Base-by-base conservation (phyloP, 2,329 filamentous ascomycete species). In the Trichoderma simmonsii region DNA sequence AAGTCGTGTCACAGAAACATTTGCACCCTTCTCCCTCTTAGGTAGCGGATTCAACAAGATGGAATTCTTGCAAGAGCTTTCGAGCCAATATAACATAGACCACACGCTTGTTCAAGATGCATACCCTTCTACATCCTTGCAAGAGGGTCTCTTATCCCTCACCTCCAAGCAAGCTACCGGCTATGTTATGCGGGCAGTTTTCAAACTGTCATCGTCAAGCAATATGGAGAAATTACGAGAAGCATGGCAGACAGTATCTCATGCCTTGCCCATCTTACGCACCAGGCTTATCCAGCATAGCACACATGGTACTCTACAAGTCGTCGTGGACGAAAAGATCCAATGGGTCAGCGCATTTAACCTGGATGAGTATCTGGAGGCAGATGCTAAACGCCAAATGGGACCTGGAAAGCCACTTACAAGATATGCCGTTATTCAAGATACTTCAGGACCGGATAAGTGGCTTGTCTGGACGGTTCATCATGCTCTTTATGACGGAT, bases 401-500 rank as follows among this genome's bases (percentile, higher is more conserved):
- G 78, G 79, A 6, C 78, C 85, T 1, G 83, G 83, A 6, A 80
- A 77, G 56, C 79, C 81, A 1, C 77, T 86, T 3, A 80, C 82
- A 6, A 80, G 84, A 6, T 85, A 82, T 69, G 82, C 80, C 5
- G 76, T 85, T 15, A 74, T 85, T 6, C 64, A 75, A 3, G 77
- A 80, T 30, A 75, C 77, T 7, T 72, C 43, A 78, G 76, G 67
- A 71, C 77, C 11, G 77, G 82, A 71, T 82, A 86, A 72, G 80
- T 86, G 28, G 77, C 84, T 74, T 84, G 83, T 71, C 2, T 71
- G 62, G 61, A 67, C 70, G 1, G 82, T 85, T 76, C 86, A 87
- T 72, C 86, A 88, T 71, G 83, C 83, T 7, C 76, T 87, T 0
- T 88, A 88, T 70, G 86, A 88, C 62, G 86, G 70, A 8, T 71